Evolutionary conservation across 2,329 filamentous ascomycete species (phyloP), one percentile per base, ranked within the genome.

Genomic region (Diplodia intermedia): DNA sequence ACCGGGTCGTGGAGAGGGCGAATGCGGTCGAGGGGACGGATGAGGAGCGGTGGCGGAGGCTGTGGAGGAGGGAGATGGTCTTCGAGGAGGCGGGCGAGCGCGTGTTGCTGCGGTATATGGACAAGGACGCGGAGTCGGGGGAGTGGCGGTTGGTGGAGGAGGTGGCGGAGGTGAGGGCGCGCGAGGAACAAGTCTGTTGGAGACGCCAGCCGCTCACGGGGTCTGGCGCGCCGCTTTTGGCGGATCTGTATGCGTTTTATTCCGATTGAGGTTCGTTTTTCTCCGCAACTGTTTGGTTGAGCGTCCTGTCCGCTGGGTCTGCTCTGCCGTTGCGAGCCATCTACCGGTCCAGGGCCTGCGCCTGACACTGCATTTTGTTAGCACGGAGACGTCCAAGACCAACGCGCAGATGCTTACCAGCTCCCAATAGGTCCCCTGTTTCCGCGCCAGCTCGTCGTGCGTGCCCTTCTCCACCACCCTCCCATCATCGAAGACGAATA

Each of bases 401-500:
- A 23, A 23, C 23, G 23, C 23, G 23, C 23, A 23, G 23, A 3
- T 0, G 47, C 56, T 26, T 49, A 57, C 63, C 62, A 80, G 55
- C 66, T 79, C 77, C 68, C 71, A 78, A 70, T 83, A 84, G 47
- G 81, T 75, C 0, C 81, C 81, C 65, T 73, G 75, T 68, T 71
- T 75, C 8, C 71, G 73, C 62, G 83, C 74, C 36, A 83, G 69
- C 65, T 84, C 81, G 0, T 85, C 85, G 91, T 98, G 94, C 7
- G 89, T 93, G 5, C 94, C 94, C 72, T 87, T 86, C 82, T 98
- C 94, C 1, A 96, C 91, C 53, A 98, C 88, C 69, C 88, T 86
- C 11, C 94, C 94, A 74, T 92, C 89, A 78, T 97, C 94, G 77
- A 98, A 95, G 18, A 98, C 94, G 72, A 96, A 97, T 73, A 98